Evolutionary conservation across 345 rosid species (phyloP), one percentile per base, ranked within the genome.

Genomic region (Litchi chinensis): DNA sequence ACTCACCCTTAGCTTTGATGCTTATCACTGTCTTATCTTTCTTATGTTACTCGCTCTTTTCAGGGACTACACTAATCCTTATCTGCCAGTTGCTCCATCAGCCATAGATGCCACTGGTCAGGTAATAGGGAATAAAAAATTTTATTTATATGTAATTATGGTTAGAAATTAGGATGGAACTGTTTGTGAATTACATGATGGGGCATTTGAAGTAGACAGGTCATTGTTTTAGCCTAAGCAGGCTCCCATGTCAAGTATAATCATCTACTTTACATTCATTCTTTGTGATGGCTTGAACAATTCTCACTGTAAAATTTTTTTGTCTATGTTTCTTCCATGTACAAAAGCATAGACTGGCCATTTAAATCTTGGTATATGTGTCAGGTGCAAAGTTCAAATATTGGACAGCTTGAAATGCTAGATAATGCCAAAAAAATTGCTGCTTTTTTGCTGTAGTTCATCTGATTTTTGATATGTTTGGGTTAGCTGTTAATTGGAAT

Each of bases 51-150:
- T 70, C 77, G 32, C 65, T n/a, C 10, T 41, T 70, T 70, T 65
- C 89, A 97, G 99, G 92, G 99, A 97, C 89, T 97, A 94, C 80
- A 97, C 98, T 22, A 97, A 97, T 81, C 90, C 93, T 43, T 94
- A 87, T 82, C 98, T 97, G 83, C 98, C 98, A 28, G 95, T 97
- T 89, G 98, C 98, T 71, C 97, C 95, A 73, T 97, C 98, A 68
- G 98, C 99, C 65, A 93, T 97, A 75, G 99, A 93, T 85, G 97
- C 93, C 70, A 85, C 86, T 81, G 92, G 91, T 72, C 92, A 91
- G 95, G 98, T 90, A 88, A 66, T 60, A 65, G 71, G 59, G 46
- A 19, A n/a, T 75, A 12, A 48, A 18, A 63, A 44, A 18, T 64
- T 64, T 18, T 8, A n/a, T 65, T 48, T 75, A 3, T 46, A 65